Conservation (phyloP, 2,329 filamentous ascomycete species). For the Sarocladium oryzae region DNA sequence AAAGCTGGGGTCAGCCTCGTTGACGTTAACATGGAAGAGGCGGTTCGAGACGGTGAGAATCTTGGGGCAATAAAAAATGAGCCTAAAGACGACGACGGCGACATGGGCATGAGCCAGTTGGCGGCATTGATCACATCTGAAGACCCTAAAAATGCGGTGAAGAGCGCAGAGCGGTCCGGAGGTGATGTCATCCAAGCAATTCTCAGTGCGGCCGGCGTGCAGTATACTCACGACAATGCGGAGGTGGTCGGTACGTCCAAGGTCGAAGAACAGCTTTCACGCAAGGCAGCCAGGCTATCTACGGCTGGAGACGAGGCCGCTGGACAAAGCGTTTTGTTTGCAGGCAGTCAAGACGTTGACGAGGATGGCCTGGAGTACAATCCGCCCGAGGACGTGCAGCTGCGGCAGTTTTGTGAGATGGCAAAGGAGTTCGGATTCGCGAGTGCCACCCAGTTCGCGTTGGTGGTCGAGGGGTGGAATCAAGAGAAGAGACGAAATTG, state of each 20-base stretch:
- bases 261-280: slow-evolving; percentile 79
- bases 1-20: slow-evolving; percentile 75
- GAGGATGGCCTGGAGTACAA: slow-evolving; percentile 47
- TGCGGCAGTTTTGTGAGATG: slow-evolving; percentile 88
- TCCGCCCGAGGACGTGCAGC: slow-evolving; percentile 67
- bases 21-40: slow-evolving; percentile 66
- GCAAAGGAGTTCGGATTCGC: slow-evolving; percentile 70
- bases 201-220: slow-evolving; percentile 77
- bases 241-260: slow-evolving; percentile 91
- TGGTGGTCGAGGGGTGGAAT: slow-evolving; percentile 86
- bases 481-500: slow-evolving; percentile 73
- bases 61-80: slow-evolving; percentile 38
- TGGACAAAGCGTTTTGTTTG: slow-evolving; percentile 52
- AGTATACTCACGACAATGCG: slow-evolving; percentile 94
- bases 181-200: slow-evolving; percentile 81
- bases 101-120: slow-evolving; percentile 66
- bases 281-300: slow-evolving; percentile 54
- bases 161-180: slow-evolving; percentile 30
- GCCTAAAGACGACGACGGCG: slow-evolving; percentile 48
- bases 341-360: slow-evolving; percentile 37
- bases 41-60: slow-evolving; percentile 45
- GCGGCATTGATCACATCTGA: slow-evolving; percentile 45
- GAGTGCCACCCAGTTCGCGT: slow-evolving; percentile 74
- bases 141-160: slow-evolving; percentile 32
- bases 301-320: slow-evolving; percentile 31